Percentiles rank a stretch among this genome's conserved stretches.
Conservation (phyloP, 73 alveolate species). For the Tetrahymena borealis region DNA sequence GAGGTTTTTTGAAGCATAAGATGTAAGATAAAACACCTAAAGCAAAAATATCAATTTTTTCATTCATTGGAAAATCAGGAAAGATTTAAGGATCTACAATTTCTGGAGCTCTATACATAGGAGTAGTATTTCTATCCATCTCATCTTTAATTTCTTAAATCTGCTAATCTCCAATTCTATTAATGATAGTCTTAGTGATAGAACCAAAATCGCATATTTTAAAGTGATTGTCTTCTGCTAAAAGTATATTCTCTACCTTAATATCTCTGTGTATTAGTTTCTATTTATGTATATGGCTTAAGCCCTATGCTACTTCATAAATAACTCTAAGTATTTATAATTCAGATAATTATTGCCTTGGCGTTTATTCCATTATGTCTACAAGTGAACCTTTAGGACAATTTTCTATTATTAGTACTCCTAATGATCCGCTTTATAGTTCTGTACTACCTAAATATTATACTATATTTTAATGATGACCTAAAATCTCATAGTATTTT, state of each 20-base stretch:
- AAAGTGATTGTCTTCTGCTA: not conserved
- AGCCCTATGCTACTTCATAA: conserved; percentile 11
- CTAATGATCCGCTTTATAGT: not conserved
- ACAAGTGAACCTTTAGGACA: conserved; percentile 27
- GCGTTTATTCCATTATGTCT: conserved; percentile 11
- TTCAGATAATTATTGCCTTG: conserved; percentile 19
- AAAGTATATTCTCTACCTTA: conserved; percentile 33
- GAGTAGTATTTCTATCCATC: conserved; percentile 39
- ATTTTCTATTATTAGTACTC: conserved; percentile 19
- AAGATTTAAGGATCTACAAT: conserved; percentile 14
- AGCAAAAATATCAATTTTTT: conserved; percentile 29
- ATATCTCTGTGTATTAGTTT: conserved; percentile 37
- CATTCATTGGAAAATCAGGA: conserved; percentile 14
- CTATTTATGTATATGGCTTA: conserved; percentile 11
- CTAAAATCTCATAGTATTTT: not conserved
- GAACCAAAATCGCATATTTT: conserved; percentile 37
- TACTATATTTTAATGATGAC: not conserved
- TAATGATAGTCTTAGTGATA: not conserved
- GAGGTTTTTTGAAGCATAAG: conserved; percentile 34
- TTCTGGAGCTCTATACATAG: conserved; percentile 41
- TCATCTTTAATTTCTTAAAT: conserved; percentile 24
- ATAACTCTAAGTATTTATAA: conserved; percentile 3
- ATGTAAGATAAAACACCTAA: conserved; percentile 27
- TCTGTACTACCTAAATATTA: not conserved
- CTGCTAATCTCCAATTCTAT: not conserved